These are phyloP conservation scores for Helichrysum umbraculigerum DNA, from an alignment of 129 eudicot genomes.

Conservation along the genomic window DNA sequence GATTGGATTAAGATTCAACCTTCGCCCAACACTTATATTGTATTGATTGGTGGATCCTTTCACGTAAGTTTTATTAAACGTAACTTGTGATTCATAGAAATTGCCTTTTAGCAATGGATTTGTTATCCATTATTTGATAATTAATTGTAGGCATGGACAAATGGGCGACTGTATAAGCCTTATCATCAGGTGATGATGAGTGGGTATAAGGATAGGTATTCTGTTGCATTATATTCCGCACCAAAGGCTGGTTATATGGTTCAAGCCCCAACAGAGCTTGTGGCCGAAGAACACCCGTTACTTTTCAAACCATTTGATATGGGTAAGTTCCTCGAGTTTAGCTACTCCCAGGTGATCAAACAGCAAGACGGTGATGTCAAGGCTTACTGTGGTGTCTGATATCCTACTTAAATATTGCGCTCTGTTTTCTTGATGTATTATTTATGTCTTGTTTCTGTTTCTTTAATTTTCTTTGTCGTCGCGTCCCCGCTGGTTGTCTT, in stretches of 20 bases:
- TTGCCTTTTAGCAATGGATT: not conserved
- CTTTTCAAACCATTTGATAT: not conserved
- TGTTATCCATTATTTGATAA: not conserved
- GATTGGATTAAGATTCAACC: not conserved
- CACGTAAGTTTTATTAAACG: not conserved
- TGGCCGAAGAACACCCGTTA: not conserved
- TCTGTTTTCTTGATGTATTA: too few relatives aligned
- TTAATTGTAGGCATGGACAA: not conserved
- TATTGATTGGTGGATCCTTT: not conserved
- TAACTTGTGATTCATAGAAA: too few relatives aligned
- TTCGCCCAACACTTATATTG: not conserved
- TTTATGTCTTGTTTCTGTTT: too few relatives aligned
- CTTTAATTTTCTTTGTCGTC: too few relatives aligned
- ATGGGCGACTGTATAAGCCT: not conserved
- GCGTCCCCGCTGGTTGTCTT: constrained; percentile 24
- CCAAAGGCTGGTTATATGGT: not conserved
- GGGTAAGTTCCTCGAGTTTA: not conserved
- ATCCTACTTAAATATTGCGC: too few relatives aligned
- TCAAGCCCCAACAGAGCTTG: constrained; percentile 1
- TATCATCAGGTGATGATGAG: not conserved
- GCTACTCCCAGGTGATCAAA: not conserved
- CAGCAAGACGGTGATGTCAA: not conserved
- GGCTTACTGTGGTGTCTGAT: not conserved
- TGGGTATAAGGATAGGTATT: not conserved
- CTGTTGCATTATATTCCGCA: not conserved